Percentiles rank a stretch among this genome's conserved stretches.
phyloP scores from a whole-genome alignment of 192 early-diverging fungal genomes.

The Coemansia sp. region DNA sequence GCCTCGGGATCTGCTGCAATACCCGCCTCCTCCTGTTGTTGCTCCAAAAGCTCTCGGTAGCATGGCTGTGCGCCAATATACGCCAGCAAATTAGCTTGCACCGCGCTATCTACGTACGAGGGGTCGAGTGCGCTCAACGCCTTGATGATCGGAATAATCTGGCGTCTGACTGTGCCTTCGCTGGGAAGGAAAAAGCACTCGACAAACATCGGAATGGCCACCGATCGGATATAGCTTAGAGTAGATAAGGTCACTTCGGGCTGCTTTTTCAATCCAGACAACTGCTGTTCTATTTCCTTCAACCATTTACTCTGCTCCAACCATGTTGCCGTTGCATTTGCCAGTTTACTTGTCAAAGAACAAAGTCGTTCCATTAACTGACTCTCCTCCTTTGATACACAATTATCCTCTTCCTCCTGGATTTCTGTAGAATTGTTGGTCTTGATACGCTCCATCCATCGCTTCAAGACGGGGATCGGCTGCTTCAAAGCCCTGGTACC shows the following conservation, averaged over 20 bases:
- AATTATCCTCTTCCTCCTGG: background rate
- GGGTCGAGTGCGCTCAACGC: constrained; percentile 19
- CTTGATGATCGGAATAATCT: constrained; percentile 35
- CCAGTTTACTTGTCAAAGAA: constrained; percentile 3
- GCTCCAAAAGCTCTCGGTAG: constrained; percentile 18
- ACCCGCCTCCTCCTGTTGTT: constrained; percentile 4
- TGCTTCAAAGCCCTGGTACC: constrained; percentile 27
- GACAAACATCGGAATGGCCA: constrained; percentile 34
- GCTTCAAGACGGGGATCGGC: constrained; percentile 41
- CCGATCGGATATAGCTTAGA: constrained; percentile 30
- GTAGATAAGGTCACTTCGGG: constrained; percentile 15
- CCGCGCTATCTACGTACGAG: constrained; percentile 17
- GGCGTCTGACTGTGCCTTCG: constrained; percentile 28
- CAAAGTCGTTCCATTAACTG: constrained; percentile 19
- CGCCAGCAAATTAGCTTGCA: constrained; percentile 38
- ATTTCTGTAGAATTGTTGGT: background rate
- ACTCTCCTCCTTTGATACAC: constrained; percentile 2
- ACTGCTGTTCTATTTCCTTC: constrained; percentile 15
- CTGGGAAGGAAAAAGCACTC: constrained; percentile 45
- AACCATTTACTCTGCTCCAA: constrained; percentile 43
- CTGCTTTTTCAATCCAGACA: constrained; percentile 13
- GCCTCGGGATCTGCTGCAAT: background rate
- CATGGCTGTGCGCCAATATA: constrained; percentile 19
- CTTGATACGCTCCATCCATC: constrained; percentile 36
- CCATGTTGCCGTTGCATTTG: constrained; percentile 21